These are phyloP conservation scores for Globisporangium nodosum DNA, from an alignment of 352 stramenopile genomes.

Conservation along the genomic window DNA sequence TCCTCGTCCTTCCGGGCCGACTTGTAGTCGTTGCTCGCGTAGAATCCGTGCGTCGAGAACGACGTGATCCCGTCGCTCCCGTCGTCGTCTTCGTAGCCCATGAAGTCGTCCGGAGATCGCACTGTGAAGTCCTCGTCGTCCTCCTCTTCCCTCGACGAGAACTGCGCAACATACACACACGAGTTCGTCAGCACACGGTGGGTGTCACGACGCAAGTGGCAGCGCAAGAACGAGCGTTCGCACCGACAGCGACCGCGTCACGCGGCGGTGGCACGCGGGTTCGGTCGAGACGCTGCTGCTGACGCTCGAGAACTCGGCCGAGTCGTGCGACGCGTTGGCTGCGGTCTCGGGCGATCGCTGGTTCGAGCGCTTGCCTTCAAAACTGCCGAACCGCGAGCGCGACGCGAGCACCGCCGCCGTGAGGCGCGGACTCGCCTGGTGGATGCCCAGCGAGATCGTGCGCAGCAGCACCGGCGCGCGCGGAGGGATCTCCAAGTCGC, in stretches of 20 bases:
- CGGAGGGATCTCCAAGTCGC: slow-evolving; percentile 17
- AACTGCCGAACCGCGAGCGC: slow-evolving; percentile 25
- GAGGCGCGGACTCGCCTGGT: slow-evolving; percentile 36
- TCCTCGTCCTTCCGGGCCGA: slow-evolving; percentile 5
- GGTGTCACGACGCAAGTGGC: no score
- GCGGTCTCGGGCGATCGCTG: slow-evolving; percentile 8
- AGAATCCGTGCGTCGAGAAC: slow-evolving; percentile 33
- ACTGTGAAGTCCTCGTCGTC: slow-evolving; percentile 4
- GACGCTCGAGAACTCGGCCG: slow-evolving; percentile 44
- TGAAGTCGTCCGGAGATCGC: slow-evolving; percentile 42
- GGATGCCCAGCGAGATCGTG: slow-evolving; percentile 37
- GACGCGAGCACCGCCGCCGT: slow-evolving; percentile 44
- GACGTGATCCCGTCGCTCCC: slow-evolving; percentile 27
- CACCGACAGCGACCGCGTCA: slow-evolving; percentile 54
- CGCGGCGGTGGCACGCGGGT: slow-evolving; percentile 42
- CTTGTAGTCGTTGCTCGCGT: slow-evolving; percentile 15
- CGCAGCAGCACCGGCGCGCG: slow-evolving; percentile 31
- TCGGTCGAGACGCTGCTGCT: slow-evolving; percentile 54
- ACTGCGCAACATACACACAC: not conserved
- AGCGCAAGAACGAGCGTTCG: slow-evolving; percentile 6
- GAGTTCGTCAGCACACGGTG: not conserved
- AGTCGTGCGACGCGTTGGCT: slow-evolving; percentile 15
- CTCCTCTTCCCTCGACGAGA: slow-evolving; percentile 1
- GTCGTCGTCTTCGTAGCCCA: slow-evolving; percentile 57
- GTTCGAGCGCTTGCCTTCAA: slow-evolving; percentile 19